Base-by-base conservation (phyloP, 1,139 yeast species). In the Candida labiduridarum region DNA sequence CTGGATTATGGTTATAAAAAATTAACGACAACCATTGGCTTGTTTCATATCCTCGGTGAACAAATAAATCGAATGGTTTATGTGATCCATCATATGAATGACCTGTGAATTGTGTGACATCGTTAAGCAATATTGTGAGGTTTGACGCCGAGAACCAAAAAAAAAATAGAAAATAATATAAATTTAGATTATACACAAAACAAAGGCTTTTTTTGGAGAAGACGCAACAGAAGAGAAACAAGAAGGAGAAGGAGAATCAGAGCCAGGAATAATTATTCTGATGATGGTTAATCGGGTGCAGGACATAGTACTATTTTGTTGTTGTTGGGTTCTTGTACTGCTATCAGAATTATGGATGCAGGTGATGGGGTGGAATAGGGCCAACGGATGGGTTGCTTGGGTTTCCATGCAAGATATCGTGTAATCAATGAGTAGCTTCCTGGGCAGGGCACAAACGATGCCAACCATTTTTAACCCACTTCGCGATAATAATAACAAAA, bases 51-150 rank as follows among this genome's bases (percentile, higher is more conserved):
- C 2, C 29, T 25, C 9, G 29, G 29, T 7, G 29, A 25, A 25
- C 10, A 8, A 25, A 25, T 25, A 25, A 25, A 25, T 25, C 10
- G 9, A 25, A 25, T 25, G 29, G 10, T 25, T 25, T 25, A 25
- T 4, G 10, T 25, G 29, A n/a, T 15, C 35, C 35, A n/a, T 33
- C 35, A 3, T 11, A 8, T 33, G 35, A 33, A 33, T 33, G 35
- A 33, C 35, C 35, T 14, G 14, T 14, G 22, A 35, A 35, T 35
- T 35, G 39, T 35, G 39, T 35, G 39, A 35, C 39, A 35, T 35
- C 39, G 39, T 35, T 15, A 35, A 35, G 39, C 39, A 35, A 35
- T 14, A 35, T 35, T 35, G 39, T 15, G 39, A 35, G 39, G 39
- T 35, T 10, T 35, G 19, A 35, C 12, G 39, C 39, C 39, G 39